Evolutionary conservation across 441 rosid species (phyloP).

Genomic region (Arabidopsis lyrata): DNA sequence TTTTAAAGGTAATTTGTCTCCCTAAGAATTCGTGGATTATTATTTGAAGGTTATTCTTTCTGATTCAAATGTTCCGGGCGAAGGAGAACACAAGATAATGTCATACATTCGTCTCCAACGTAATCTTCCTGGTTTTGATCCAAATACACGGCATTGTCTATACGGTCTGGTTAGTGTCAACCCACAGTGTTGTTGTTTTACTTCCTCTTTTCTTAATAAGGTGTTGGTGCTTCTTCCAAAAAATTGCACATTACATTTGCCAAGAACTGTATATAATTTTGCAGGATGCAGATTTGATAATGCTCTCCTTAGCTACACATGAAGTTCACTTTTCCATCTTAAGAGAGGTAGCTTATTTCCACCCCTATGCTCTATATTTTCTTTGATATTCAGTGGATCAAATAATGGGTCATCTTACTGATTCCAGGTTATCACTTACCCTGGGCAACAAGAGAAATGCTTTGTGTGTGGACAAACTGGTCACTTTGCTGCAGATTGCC

Average conservation of each 20-base stretch:
- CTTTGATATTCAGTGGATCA: constrained; percentile 23
- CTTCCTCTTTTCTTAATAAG: constrained; percentile 23
- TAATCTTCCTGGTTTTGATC: constrained; percentile 82
- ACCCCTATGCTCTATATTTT: constrained; percentile 23
- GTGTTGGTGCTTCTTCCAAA: constrained; percentile 24
- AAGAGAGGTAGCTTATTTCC: constrained; percentile 74
- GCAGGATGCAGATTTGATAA: constrained; percentile 98
- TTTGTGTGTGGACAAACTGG: constrained; percentile 92
- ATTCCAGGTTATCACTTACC: constrained; percentile 76
- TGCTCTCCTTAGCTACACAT: constrained; percentile 94
- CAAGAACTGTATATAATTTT: constrained; percentile 23
- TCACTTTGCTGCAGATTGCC: constrained; percentile 96
- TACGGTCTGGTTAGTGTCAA: constrained; percentile 82
- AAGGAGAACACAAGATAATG: constrained; percentile 99
- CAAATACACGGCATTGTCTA: constrained; percentile 91
- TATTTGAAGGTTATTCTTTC: constrained; percentile 97
- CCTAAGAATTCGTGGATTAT: constrained; percentile 67
- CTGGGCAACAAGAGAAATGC: constrained; percentile 98
- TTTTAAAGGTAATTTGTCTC: constrained; percentile 61
- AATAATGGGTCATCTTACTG: constrained; percentile 20
- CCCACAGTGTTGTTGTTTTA: constrained; percentile 17
- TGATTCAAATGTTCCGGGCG: constrained; percentile 96
- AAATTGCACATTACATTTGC: constrained; percentile 1
- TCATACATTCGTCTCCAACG: constrained; percentile 89
- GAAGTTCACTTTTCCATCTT: constrained; percentile 97